phyloP scores from a whole-genome alignment of 805 yeast species.

The Pichia pseudocactophila region DNA sequence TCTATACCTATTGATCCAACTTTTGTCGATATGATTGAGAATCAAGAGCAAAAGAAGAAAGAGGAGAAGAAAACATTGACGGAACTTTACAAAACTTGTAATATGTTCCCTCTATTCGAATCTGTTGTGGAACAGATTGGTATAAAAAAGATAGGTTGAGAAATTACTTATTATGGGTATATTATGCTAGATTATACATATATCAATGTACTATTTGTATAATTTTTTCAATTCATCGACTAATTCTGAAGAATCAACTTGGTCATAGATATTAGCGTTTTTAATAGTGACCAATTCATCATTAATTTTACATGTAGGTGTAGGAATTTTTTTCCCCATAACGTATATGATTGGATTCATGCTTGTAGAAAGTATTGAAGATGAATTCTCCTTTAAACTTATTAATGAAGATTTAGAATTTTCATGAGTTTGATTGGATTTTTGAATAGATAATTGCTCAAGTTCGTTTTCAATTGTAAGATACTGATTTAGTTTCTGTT shows the following conservation, averaged over 20 bases:
- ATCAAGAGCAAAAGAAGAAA: slow-evolving; percentile 55
- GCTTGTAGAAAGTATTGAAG: background rate
- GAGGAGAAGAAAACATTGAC: slow-evolving; percentile 28
- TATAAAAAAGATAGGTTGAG: too few relatives aligned
- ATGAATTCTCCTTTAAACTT: background rate
- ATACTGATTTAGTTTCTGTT: slow-evolving; percentile 21
- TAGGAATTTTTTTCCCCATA: slow-evolving; percentile 3
- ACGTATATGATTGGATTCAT: background rate
- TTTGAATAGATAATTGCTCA: background rate
- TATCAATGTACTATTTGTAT: slow-evolving; percentile 2
- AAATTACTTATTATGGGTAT: background rate
- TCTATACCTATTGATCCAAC: slow-evolving; percentile 88
- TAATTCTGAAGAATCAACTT: background rate
- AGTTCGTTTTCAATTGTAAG: slow-evolving; percentile 20
- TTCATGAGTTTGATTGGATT: slow-evolving; percentile 13
- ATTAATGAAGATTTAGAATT: slow-evolving; percentile 6
- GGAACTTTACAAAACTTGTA: slow-evolving; percentile 30
- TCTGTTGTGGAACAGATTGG: slow-evolving; percentile 33
- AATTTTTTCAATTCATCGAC: slow-evolving; percentile 8
- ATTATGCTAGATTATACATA: too few relatives aligned
- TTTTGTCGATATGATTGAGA: slow-evolving; percentile 83
- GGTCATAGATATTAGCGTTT: background rate
- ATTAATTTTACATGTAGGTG: slow-evolving; percentile 15
- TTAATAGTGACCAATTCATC: slow-evolving; percentile 7
- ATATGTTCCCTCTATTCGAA: slow-evolving; percentile 36